These are phyloP conservation scores for Ambrosiella xylebori DNA, from an alignment of 2,329 filamentous ascomycete genomes.

Conservation along the genomic window DNA sequence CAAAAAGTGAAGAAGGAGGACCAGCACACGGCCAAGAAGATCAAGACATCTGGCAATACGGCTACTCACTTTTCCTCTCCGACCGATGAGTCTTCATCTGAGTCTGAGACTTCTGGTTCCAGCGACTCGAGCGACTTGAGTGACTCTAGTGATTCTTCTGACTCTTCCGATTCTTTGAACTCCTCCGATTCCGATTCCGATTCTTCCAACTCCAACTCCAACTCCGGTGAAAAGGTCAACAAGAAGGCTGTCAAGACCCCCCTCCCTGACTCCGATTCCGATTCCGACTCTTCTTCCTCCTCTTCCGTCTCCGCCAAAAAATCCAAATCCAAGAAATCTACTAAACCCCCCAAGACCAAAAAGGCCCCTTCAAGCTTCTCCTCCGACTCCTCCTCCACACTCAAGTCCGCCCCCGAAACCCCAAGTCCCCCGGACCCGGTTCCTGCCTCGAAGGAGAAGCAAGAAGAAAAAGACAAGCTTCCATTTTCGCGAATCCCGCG, in stretches of 20 bases:
- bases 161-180: slow-evolving; percentile 11
- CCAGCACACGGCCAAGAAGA: slow-evolving; percentile 1
- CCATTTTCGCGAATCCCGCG: slow-evolving; percentile 65
- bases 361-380: slow-evolving; percentile 24
- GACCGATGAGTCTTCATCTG: slow-evolving; percentile 15
- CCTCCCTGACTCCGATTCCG: slow-evolving; percentile 26
- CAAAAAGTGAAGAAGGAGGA: slow-evolving; percentile 30
- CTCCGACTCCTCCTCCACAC: slow-evolving; percentile 29
- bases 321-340: slow-evolving; percentile 15
- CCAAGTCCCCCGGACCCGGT: slow-evolving; percentile 36
- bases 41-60: slow-evolving; percentile 7
- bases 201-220: slow-evolving; percentile 24
- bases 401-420: slow-evolving; percentile 30
- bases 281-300: slow-evolving; percentile 20
- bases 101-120: slow-evolving; percentile 7
- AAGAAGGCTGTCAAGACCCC: slow-evolving; percentile 19
- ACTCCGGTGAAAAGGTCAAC: slow-evolving; percentile 19
- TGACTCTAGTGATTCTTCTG: slow-evolving; percentile 15
- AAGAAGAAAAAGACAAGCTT: slow-evolving; percentile 38
- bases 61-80: slow-evolving; percentile 16
- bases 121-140: slow-evolving; percentile 3
- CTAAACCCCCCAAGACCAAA: slow-evolving; percentile 14
- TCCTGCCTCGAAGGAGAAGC: slow-evolving; percentile 24
- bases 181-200: slow-evolving; percentile 22
- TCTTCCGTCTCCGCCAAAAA: slow-evolving; percentile 17